These are phyloP conservation scores for Zymoseptoria pseudotritici DNA, from an alignment of 2,329 filamentous ascomycete genomes.

Conservation along the genomic window DNA sequence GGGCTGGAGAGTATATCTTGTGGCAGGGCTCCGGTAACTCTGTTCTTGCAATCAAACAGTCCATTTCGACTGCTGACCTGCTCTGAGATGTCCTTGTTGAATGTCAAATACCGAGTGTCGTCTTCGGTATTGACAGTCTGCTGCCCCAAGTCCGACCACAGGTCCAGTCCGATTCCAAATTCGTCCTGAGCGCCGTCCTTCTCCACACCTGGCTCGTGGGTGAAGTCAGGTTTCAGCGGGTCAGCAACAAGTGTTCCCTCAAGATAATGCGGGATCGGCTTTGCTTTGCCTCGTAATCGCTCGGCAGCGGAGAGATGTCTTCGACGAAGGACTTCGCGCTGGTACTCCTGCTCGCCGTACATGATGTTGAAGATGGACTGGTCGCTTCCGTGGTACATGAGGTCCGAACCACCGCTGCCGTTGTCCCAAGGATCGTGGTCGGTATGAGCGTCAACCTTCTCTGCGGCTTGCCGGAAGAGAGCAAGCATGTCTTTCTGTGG, in stretches of 20 bases:
- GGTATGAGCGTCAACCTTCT: conserved; percentile 15
- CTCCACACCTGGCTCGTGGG: conserved; percentile 19
- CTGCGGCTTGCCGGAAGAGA: conserved; percentile 17
- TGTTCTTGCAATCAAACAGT: conserved; percentile 7
- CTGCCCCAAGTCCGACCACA: conserved; percentile 21
- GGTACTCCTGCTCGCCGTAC: conserved; percentile 25
- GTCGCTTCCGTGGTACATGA: conserved; percentile 21
- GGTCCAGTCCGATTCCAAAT: conserved; percentile 26
- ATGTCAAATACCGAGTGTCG: conserved; percentile 9
- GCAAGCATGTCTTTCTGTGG: conserved; percentile 19
- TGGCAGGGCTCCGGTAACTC: conserved; percentile 7
- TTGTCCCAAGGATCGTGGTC: conserved; percentile 19
- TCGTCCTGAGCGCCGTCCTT: conserved; percentile 37
- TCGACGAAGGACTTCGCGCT: conserved; percentile 22
- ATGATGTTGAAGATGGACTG: conserved; percentile 23
- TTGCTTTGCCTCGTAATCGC: conserved; percentile 5
- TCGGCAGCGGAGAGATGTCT: conserved; percentile 11
- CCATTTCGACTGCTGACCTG: conserved; percentile 9
- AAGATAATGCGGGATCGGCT: conserved; percentile 9
- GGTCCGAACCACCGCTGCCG: conserved; percentile 18
- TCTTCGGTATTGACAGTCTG: conserved; percentile 19
- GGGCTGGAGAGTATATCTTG: conserved; percentile 14
- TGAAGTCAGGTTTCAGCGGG: conserved; percentile 14
- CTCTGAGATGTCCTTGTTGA: conserved; percentile 5
- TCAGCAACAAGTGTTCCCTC: conserved; percentile 15